Conservation (phyloP, 2,329 filamentous ascomycete genomes). For the Hymenoscyphus infarciens region DNA sequence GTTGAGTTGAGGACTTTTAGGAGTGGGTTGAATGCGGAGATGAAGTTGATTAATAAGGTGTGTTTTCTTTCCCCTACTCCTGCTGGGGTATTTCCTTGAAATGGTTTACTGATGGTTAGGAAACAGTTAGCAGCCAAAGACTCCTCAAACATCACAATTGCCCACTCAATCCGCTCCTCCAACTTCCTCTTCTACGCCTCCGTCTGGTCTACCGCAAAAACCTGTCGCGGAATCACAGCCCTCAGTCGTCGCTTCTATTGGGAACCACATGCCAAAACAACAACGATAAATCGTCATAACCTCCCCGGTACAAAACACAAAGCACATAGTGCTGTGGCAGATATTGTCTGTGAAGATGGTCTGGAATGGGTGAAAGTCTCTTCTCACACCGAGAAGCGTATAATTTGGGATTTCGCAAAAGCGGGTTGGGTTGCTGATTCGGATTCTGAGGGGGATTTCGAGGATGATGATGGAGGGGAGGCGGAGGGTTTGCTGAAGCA, state of each 20-base stretch:
- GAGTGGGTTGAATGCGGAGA: conserved; percentile 44
- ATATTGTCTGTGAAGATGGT: conserved; percentile 61
- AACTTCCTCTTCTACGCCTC: conserved; percentile 64
- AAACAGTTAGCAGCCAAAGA: conserved; percentile 27
- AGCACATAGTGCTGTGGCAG: conserved; percentile 49
- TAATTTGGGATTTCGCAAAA: conserved; percentile 67
- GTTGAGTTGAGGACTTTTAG: conserved; percentile 50
- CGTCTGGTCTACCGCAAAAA: conserved; percentile 60
- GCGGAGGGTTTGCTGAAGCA: conserved; percentile 56
- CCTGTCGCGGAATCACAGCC: conserved; percentile 51
- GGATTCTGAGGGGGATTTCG: conserved; percentile 40
- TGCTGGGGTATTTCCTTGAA: not conserved
- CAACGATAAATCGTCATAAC: conserved; percentile 18
- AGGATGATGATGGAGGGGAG: conserved; percentile 42
- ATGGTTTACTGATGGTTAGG: conserved; percentile 13
- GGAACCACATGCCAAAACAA: conserved; percentile 27
- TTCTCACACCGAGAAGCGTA: conserved; percentile 58
- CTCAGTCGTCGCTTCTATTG: conserved; percentile 55
- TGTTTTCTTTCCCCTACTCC: not conserved
- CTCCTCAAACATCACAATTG: conserved; percentile 33
- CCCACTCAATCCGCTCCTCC: conserved; percentile 59
- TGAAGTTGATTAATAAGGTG: conserved; percentile 45
- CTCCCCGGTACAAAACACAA: conserved; percentile 17
- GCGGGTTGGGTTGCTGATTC: conserved; percentile 55
- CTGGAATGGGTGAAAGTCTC: conserved; percentile 67